phyloP scores from a whole-genome alignment of 805 yeast species.

The Allodekkera sacchari region DNA sequence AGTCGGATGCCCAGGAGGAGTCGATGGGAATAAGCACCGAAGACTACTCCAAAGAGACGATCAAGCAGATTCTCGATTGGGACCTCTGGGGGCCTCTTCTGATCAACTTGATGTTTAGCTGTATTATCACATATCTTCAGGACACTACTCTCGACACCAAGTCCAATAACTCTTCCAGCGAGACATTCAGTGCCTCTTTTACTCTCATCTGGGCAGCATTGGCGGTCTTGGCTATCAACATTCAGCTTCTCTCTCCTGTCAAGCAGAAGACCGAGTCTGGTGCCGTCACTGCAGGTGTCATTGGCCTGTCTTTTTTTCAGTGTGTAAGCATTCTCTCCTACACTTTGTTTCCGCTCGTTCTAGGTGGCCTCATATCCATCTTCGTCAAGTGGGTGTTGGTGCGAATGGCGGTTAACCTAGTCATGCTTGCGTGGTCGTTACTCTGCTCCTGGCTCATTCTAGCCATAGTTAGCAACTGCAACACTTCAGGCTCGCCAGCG shows the following conservation, averaged over 20 bases:
- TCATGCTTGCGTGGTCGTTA: constrained; percentile 43
- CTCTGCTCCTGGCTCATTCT: constrained; percentile 43
- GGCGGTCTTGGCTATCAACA: constrained; percentile 41
- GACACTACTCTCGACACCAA: constrained; percentile 17
- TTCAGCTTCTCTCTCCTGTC: constrained; percentile 46
- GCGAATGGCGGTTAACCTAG: constrained; percentile 31
- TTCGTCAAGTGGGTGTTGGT: constrained; percentile 34
- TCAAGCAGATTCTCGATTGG: constrained; percentile 41
- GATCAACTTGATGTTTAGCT: constrained; percentile 39
- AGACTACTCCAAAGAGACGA: constrained; percentile 27
- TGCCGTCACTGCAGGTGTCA: constrained; percentile 21
- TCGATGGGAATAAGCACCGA: constrained; percentile 15
- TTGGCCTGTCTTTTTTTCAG: constrained; percentile 43
- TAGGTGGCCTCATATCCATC: constrained; percentile 39
- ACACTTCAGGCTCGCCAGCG: constrained; percentile 16
- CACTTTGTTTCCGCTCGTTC: constrained; percentile 44
- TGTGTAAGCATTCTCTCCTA: constrained; percentile 50
- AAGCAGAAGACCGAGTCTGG: constrained; percentile 22
- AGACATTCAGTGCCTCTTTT: constrained; percentile 47
- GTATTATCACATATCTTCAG: constrained; percentile 38
- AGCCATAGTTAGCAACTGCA: constrained; percentile 33
- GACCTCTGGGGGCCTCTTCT: constrained; percentile 57
- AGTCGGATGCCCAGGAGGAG: constrained; percentile 10
- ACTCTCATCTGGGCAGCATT: constrained; percentile 43
- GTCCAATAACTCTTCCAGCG: constrained; percentile 27